phyloP scores from a whole-genome alignment of 768 basidiomycete species.

The Podaxis carcinomalis region DNA sequence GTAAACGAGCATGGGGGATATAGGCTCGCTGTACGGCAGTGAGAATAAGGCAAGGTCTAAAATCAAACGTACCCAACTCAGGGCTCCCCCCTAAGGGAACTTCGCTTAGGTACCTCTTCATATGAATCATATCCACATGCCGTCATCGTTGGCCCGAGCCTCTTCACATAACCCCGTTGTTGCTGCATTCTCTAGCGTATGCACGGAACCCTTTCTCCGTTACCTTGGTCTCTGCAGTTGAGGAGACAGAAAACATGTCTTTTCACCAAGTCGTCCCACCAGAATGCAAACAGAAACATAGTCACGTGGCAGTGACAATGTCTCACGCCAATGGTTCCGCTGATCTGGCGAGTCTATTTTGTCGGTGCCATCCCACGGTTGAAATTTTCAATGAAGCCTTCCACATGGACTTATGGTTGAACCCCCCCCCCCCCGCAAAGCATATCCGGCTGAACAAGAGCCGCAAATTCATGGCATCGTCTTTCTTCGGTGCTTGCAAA shows the following conservation, averaged over 20 bases:
- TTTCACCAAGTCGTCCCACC: neutral
- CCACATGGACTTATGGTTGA: neutral
- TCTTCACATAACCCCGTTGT: neutral
- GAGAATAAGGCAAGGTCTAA: slow-evolving; percentile 14
- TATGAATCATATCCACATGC: slow-evolving; percentile 4
- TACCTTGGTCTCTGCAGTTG: neutral
- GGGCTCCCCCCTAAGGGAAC: slow-evolving; percentile 7
- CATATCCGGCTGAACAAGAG: neutral
- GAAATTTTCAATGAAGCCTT: slow-evolving; percentile 9
- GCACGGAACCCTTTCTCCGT: neutral
- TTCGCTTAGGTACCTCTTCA: slow-evolving; percentile 9
- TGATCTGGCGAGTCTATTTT: neutral
- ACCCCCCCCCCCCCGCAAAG: neutral
- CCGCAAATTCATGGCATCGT: neutral
- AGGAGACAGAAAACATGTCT: neutral
- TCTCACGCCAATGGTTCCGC: neutral
- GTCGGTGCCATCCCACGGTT: slow-evolving; percentile 5
- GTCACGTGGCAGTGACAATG: neutral
- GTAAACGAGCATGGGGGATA: neutral
- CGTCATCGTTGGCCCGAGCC: neutral
- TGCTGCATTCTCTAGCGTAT: neutral
- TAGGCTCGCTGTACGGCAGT: neutral
- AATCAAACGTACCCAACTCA: slow-evolving; percentile 17
- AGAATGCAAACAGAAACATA: neutral
- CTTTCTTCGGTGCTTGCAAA: neutral